Percentiles rank a stretch among this genome's conserved stretches.
Evolutionary conservation across 2,329 filamentous ascomycete species (phyloP).

Genomic region (Fusarium tjaetaba): DNA sequence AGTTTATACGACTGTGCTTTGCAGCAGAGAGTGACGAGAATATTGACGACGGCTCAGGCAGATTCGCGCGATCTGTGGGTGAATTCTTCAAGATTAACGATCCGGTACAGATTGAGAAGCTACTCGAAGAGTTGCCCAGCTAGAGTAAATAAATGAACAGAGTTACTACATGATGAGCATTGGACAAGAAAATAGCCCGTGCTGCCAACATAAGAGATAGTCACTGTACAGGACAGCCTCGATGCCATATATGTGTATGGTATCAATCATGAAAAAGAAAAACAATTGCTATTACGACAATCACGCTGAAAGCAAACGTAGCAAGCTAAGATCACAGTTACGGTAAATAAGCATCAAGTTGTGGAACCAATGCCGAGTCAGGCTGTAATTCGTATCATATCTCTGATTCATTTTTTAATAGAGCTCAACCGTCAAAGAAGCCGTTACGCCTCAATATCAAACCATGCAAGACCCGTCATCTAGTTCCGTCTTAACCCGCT

Average conservation of each 20-base stretch:
- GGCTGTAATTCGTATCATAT: constrained; percentile 48
- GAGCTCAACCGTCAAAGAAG: constrained; percentile 50
- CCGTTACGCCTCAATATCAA: constrained; percentile 53
- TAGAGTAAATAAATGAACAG: neutral
- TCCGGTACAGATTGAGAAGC: constrained; percentile 70
- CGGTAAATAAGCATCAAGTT: neutral
- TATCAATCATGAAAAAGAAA: neutral
- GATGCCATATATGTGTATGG: neutral
- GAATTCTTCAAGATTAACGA: constrained; percentile 82
- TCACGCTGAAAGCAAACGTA: neutral
- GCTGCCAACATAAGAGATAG: neutral
- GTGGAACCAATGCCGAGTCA: constrained; percentile 32
- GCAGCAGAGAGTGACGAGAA: constrained; percentile 81
- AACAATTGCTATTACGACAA: neutral
- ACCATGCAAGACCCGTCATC: constrained; percentile 46
- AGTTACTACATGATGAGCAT: neutral
- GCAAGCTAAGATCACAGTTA: neutral
- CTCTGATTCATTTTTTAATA: constrained; percentile 49
- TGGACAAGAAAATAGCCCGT: neutral
- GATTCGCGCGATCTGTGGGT: constrained; percentile 75
- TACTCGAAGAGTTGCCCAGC: constrained; percentile 55
- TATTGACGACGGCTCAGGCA: constrained; percentile 67
- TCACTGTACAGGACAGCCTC: neutral
- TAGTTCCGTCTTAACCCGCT: constrained; percentile 45
- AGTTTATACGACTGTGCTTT: constrained; percentile 83